Conservation (phyloP, 345 rosid species). For the Acer negundo region DNA sequence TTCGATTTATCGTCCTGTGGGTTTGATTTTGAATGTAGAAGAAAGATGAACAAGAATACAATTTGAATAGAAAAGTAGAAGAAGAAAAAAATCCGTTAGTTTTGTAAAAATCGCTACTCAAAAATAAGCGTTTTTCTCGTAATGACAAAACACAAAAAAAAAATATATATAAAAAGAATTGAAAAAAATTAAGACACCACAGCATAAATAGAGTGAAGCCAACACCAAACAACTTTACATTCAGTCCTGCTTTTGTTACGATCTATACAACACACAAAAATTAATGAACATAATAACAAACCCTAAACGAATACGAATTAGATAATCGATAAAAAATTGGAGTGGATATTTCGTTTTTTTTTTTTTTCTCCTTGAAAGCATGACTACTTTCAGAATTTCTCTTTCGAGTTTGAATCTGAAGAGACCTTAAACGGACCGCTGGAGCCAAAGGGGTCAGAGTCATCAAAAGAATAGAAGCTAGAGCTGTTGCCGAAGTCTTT, state of each 20-base stretch:
- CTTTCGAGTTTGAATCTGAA: slow-evolving; percentile 56
- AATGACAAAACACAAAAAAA: slow-evolving; percentile 14
- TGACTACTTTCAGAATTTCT: slow-evolving; percentile 51
- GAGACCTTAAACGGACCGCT: slow-evolving; percentile 90
- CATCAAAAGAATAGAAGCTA: slow-evolving; percentile 74
- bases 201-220: slow-evolving; percentile 12
- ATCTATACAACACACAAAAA: slow-evolving; percentile 37
- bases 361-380: no score
- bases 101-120: background rate
- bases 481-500: slow-evolving; percentile 52
- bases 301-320: slow-evolving; percentile 12
- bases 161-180: background rate
- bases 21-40: no score
- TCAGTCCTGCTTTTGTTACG: slow-evolving; percentile 26
- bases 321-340: background rate
- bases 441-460: slow-evolving; percentile 87
- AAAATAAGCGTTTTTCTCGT: background rate
- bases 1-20: no score
- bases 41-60: background rate
- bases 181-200: background rate
- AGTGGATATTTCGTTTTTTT: no score
- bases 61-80: background rate
- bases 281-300: slow-evolving; percentile 5
- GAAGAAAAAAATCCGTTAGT: background rate
- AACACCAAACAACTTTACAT: slow-evolving; percentile 35